Conservation (phyloP, 2,329 filamentous ascomycete species). For the Talaromyces sp. region DNA sequence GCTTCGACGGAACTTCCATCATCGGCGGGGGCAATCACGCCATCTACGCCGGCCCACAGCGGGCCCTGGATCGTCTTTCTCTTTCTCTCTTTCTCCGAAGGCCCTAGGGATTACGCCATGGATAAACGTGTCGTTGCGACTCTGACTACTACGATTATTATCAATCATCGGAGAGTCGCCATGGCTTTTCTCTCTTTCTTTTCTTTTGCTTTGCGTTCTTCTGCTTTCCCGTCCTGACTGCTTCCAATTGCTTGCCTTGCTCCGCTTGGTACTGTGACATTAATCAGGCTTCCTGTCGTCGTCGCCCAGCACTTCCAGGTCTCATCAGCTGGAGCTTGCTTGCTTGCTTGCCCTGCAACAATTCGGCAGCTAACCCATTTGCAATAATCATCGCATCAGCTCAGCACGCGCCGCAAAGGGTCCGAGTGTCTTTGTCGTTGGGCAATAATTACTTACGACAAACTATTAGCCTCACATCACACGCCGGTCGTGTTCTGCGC, state of each 20-base stretch:
- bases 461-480: background rate
- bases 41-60: constrained; percentile 5
- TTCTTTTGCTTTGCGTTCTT: background rate
- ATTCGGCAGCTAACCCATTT: background rate
- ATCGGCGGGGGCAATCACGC: constrained; percentile 12
- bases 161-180: background rate
- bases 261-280: background rate
- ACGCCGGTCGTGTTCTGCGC: background rate
- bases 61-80: background rate
- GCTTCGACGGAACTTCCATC: constrained; percentile 5
- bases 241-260: background rate
- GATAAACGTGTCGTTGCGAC: background rate
- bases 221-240: background rate
- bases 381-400: background rate
- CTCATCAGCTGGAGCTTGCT: background rate
- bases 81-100: background rate
- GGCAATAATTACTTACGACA: background rate
- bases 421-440: background rate
- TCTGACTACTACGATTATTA: background rate
- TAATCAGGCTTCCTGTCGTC: background rate
- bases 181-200: background rate
- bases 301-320: no score
- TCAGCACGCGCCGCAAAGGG: background rate
- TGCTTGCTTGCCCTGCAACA: background rate
- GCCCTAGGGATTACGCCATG: background rate